These are phyloP conservation scores for Orbilia ellipsospora DNA, from an alignment of 2,329 filamentous ascomycete species.

Conservation along the genomic window DNA sequence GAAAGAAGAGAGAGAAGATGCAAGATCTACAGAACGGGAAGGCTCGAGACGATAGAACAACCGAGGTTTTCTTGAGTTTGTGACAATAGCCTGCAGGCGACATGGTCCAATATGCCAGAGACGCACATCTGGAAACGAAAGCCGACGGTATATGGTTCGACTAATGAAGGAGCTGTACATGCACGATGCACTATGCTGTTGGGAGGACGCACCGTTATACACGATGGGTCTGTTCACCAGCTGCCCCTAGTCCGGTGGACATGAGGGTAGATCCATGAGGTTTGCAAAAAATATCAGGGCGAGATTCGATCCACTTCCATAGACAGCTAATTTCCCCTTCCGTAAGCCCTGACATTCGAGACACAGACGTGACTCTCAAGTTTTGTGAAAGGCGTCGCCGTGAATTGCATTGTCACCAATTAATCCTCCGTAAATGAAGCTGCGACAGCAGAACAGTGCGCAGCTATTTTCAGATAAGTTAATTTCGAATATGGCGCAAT, in stretches of 20 bases:
- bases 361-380: too few species aligned
- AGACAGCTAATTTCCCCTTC: slow-evolving; percentile 1
- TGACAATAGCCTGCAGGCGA: slow-evolving; percentile 52
- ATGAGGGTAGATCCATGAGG: slow-evolving; percentile 23
- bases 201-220: slow-evolving; percentile 3
- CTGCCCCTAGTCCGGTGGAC: not conserved
- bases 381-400: not conserved
- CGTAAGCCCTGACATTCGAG: slow-evolving; percentile 12
- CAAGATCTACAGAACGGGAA: slow-evolving; percentile 40
- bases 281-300: slow-evolving; percentile 24
- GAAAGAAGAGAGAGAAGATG: not conserved
- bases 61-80: slow-evolving; percentile 1
- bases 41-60: slow-evolving; percentile 30
- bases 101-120: slow-evolving; percentile 50
- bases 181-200: slow-evolving; percentile 50
- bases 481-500: slow-evolving; percentile 53
- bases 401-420: slow-evolving; percentile 20
- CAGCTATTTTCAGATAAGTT: slow-evolving; percentile 55
- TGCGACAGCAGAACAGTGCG: slow-evolving; percentile 53
- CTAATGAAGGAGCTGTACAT: slow-evolving; percentile 48
- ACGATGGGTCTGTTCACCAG: slow-evolving; percentile 9
- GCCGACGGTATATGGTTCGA: not conserved
- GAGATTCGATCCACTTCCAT: slow-evolving; percentile 24
- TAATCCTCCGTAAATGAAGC: slow-evolving; percentile 21
- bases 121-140: slow-evolving; percentile 47